A percentile compares a stretch with the other conserved stretches of the same genome.
Evolutionary conservation across 2,329 filamentous ascomycete genomes (phyloP).

Genomic region (Fusarium pseudograminearum): DNA sequence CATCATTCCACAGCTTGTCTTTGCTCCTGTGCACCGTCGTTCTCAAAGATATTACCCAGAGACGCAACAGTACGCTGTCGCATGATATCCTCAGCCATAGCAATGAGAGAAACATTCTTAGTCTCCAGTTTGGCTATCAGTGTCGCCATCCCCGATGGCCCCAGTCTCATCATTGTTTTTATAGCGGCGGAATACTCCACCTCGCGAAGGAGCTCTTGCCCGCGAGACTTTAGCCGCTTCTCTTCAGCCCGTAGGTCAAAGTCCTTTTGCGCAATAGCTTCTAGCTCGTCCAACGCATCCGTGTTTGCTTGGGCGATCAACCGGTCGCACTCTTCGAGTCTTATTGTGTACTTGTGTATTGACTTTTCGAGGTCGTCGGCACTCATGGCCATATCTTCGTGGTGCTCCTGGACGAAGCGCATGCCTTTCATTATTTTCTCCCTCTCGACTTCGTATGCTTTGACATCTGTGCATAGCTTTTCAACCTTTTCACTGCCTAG

Average conservation of each 20-base stretch:
- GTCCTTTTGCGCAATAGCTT: background rate
- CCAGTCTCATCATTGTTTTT: background rate
- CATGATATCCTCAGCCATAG: constrained; percentile 3
- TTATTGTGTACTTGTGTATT: background rate
- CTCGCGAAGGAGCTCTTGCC: background rate
- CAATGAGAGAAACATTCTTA: background rate
- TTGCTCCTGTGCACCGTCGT: background rate
- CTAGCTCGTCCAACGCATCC: background rate
- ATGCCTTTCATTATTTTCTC: background rate
- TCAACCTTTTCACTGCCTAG: background rate
- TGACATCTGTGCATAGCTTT: background rate
- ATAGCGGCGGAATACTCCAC: background rate
- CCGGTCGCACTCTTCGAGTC: background rate
- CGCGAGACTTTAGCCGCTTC: background rate
- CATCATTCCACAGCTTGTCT: background rate
- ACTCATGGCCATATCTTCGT: background rate
- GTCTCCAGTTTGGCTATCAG: background rate
- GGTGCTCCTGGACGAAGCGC: background rate
- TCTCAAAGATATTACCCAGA: background rate
- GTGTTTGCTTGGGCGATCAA: constrained; percentile 5
- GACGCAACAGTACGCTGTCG: background rate
- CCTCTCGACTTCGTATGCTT: constrained; percentile 1
- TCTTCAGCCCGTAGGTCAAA: background rate
- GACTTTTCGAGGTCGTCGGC: background rate
- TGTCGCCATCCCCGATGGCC: background rate